phyloP scores from a whole-genome alignment of 129 eudicot species.

The Rutidosis leptorrhynchoides region DNA sequence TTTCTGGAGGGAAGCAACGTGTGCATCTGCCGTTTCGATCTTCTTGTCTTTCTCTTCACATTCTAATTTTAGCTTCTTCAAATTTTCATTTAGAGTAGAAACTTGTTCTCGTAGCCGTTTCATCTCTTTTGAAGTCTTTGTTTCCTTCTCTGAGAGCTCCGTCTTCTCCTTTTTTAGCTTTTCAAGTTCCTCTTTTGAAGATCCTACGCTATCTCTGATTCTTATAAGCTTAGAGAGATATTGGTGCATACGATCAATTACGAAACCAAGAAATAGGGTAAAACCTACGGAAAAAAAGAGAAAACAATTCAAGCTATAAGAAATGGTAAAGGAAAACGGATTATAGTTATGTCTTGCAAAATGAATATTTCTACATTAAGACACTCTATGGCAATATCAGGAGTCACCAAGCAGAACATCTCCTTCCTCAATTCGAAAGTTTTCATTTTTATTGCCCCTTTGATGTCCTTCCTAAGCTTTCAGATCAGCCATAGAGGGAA shows the following conservation, averaged over 20 bases:
- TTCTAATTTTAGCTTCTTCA: slow-evolving; percentile 60
- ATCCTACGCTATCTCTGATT: slow-evolving; percentile 46
- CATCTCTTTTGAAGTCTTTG: slow-evolving; percentile 53
- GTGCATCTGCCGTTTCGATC: slow-evolving; percentile 79
- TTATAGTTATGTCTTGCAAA: too few relatives aligned
- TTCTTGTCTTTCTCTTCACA: slow-evolving; percentile 61
- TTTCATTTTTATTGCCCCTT: too few relatives aligned
- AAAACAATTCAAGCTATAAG: too few relatives aligned
- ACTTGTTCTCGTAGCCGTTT: slow-evolving; percentile 53
- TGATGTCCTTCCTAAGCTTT: too few relatives aligned
- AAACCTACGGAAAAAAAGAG: slow-evolving; percentile 53
- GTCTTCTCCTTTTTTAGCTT: slow-evolving; percentile 69
- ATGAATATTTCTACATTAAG: too few relatives aligned
- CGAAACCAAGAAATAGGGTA: slow-evolving; percentile 75
- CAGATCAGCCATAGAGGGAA: too few relatives aligned
- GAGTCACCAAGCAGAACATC: too few relatives aligned
- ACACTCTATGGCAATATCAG: too few relatives aligned
- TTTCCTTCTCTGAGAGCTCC: slow-evolving; percentile 66
- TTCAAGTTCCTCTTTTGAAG: slow-evolving; percentile 63
- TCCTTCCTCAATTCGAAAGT: too few relatives aligned
- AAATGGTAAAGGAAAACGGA: too few relatives aligned
- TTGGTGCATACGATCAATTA: slow-evolving; percentile 89
- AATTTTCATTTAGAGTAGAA: slow-evolving; percentile 38
- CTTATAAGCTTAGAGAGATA: slow-evolving; percentile 55
- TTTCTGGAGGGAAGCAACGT: slow-evolving; percentile 83